Percentiles rank a stretch among this genome's conserved stretches.
Evolutionary conservation across 495 filamentous ascomycete species (phyloP).

Genomic region (Podospora comata): DNA sequence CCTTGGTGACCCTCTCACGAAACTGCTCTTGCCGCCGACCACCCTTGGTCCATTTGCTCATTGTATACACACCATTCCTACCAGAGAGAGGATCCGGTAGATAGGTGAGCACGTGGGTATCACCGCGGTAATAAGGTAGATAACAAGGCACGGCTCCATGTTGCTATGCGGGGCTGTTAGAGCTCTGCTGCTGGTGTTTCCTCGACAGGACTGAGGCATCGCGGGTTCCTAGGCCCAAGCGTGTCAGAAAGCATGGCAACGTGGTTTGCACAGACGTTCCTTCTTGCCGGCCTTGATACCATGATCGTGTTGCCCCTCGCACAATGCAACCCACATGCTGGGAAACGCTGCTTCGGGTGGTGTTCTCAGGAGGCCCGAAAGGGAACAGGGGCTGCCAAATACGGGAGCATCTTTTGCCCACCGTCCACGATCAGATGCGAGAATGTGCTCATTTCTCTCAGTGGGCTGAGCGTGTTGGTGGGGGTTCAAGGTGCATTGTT

Average conservation of each 20-base stretch:
- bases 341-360: neutral
- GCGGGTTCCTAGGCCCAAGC: neutral
- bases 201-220: neutral
- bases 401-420: conserved; percentile 11
- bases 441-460: neutral
- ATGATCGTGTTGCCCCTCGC: conserved; percentile 11
- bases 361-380: conserved; percentile 6
- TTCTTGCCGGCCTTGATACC: conserved; percentile 2
- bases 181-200: neutral
- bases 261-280: conserved; percentile 9
- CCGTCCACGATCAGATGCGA: conserved; percentile 4
- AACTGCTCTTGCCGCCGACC: conserved; percentile 43
- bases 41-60: conserved; percentile 13
- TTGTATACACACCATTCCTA: conserved; percentile 2
- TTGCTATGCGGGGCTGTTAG: neutral
- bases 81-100: neutral
- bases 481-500: conserved; percentile 5
- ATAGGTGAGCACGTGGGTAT: neutral
- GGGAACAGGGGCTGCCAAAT: conserved; percentile 11
- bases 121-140: neutral
- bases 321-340: conserved; percentile 20
- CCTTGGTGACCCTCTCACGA: conserved; percentile 39
- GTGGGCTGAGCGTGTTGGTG: conserved; percentile 5
- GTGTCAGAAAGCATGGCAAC: neutral
- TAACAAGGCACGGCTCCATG: neutral